Percentiles rank a stretch among this genome's conserved stretches.
These are phyloP conservation scores for Fusarium nanum DNA, from an alignment of 2,329 filamentous ascomycete genomes.

Conservation along the genomic window DNA sequence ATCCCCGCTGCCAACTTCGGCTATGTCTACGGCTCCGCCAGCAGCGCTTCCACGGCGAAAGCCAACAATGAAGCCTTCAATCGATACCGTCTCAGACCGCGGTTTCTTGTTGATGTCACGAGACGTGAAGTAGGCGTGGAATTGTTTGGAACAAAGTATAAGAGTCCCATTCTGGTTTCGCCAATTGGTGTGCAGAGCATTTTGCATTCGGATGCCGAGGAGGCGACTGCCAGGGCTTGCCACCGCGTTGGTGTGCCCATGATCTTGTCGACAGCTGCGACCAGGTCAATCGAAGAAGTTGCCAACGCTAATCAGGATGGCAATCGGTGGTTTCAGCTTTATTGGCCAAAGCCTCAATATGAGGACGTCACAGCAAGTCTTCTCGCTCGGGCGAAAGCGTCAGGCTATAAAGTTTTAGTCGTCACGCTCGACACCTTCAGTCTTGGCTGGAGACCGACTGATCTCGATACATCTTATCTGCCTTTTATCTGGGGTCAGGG, in stretches of 20 bases:
- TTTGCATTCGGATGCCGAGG: constrained; percentile 73
- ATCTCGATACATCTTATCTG: constrained; percentile 72
- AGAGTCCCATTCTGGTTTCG: constrained; percentile 66
- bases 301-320: constrained; percentile 67
- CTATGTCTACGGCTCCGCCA: constrained; percentile 72
- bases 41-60: constrained; percentile 70
- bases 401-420: constrained; percentile 73
- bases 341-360: constrained; percentile 70
- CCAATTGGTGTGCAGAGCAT: constrained; percentile 77
- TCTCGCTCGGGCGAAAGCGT: constrained; percentile 68
- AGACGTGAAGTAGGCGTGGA: constrained; percentile 62
- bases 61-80: constrained; percentile 69
- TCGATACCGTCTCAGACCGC: constrained; percentile 63
- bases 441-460: constrained; percentile 75
- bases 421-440: constrained; percentile 79
- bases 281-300: constrained; percentile 73
- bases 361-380: constrained; percentile 74
- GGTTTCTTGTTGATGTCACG: constrained; percentile 59
- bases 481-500: constrained; percentile 71
- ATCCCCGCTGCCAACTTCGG: constrained; percentile 56
- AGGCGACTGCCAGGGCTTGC: constrained; percentile 72
- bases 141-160: constrained; percentile 64
- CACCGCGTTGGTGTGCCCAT: constrained; percentile 71
- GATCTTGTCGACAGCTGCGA: constrained; percentile 73
- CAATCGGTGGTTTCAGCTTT: constrained; percentile 78